These are phyloP conservation scores for Ceratobasidium papillatum DNA, from an alignment of 1,284 basidiomycete genomes.

Conservation along the genomic window DNA sequence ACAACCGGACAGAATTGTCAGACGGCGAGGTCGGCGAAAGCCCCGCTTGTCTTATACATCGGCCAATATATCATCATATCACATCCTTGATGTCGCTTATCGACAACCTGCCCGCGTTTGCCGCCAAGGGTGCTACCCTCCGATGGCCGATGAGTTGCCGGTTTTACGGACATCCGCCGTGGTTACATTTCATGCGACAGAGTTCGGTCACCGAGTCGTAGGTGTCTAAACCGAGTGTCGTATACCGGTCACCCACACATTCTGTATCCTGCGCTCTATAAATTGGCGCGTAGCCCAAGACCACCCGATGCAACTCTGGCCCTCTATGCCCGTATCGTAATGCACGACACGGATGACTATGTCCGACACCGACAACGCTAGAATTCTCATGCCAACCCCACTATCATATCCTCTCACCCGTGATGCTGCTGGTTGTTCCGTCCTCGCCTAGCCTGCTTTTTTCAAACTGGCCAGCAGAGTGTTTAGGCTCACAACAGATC, in stretches of 20 bases:
- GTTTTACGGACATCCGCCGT: background rate
- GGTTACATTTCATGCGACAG: background rate
- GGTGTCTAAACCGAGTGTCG: background rate
- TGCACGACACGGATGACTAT: background rate
- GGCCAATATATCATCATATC: too few relatives aligned
- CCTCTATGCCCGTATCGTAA: background rate
- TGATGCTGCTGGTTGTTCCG: background rate
- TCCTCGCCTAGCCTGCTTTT: background rate
- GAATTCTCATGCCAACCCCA: background rate
- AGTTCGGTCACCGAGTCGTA: background rate
- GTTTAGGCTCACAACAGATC: background rate
- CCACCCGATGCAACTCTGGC: background rate
- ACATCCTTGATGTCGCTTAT: background rate
- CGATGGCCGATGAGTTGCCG: conserved; percentile 33
- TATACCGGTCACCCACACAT: background rate
- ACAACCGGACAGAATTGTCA: too few relatives aligned
- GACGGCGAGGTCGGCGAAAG: too few relatives aligned
- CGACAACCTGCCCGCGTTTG: too few relatives aligned
- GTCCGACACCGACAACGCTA: background rate
- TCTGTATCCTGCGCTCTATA: conserved; percentile 2
- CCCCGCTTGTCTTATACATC: too few relatives aligned
- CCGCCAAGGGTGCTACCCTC: background rate
- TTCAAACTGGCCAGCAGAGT: background rate
- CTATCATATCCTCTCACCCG: background rate
- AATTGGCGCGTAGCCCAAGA: background rate